phyloP scores from a whole-genome alignment of 2,329 filamentous ascomycete genomes.

The Aspergillus pseudonomiae region DNA sequence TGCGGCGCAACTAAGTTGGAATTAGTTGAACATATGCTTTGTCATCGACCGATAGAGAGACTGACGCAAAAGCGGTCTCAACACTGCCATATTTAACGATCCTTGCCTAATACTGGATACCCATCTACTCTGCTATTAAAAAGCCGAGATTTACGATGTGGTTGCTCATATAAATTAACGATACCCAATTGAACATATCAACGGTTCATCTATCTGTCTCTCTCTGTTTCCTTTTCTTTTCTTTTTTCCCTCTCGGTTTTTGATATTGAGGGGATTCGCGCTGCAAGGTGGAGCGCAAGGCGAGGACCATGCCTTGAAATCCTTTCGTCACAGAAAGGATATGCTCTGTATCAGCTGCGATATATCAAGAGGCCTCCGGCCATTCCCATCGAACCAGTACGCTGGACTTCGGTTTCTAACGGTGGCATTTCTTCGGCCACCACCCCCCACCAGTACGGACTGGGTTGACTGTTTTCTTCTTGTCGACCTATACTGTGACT shows the following conservation, averaged over 20 bases:
- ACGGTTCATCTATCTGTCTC: conserved; percentile 15
- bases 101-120: not conserved
- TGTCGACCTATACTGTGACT: conserved; percentile 14
- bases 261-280: conserved; percentile 39
- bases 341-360: conserved; percentile 58
- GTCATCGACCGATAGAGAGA: not conserved
- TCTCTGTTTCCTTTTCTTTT: conserved; percentile 6
- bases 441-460: conserved; percentile 6
- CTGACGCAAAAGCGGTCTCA: not conserved
- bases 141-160: not conserved
- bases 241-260: conserved; percentile 9
- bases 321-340: conserved; percentile 36
- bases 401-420: conserved; percentile 17
- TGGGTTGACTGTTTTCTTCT: conserved; percentile 17
- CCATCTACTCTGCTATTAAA: not conserved
- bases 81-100: not conserved
- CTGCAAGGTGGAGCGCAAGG: conserved; percentile 58
- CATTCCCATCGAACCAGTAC: conserved; percentile 16
- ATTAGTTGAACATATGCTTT: not conserved
- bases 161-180: conserved; percentile 20
- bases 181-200: conserved; percentile 28
- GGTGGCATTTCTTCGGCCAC: conserved; percentile 4
- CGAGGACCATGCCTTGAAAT: conserved; percentile 55
- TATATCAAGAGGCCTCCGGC: conserved; percentile 42
- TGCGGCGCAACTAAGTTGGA: not conserved